Evolutionary conservation across 1,284 basidiomycete genomes (phyloP), one percentile per base, ranked within the genome.

Genomic region (Neolentinus lepideus): DNA sequence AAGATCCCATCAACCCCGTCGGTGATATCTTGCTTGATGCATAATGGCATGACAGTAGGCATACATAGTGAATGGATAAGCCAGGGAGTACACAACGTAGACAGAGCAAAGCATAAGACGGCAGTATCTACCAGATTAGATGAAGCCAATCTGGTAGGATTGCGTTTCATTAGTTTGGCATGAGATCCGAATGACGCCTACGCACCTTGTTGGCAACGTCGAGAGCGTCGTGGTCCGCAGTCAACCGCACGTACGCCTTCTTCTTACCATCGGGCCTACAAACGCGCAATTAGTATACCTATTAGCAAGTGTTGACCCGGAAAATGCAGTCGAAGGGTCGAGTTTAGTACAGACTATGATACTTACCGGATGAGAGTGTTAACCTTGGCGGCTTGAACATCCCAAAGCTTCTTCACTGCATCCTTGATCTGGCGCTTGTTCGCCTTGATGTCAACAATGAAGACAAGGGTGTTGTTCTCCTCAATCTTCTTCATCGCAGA

Each of bases 351-450:
- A n/a, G n/a, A n/a, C n/a, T n/a, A n/a, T n/a, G n/a, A n/a, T 27
- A 75, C 85, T 61, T 58, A 94, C 90, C 94, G 90, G 74, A 98
- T 98, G 68, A 99, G 84, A 53, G 97, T 99, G 86, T 98, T 98
- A 72, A 99, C 84, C 79, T 96, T 96, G 54, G 87, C 88, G 35
- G 94, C 91, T 75, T 96, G 87, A 57, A 98, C 94, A 67, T 98
- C 95, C 78, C 98, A 98, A 65, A 98, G 76, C 85, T 98, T 97
- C 88, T 98, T 98, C 65, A 99, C 92, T 9, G 96, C 96, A 65
- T 94, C 93, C 85, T 95, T 96, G 79, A 99, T 98, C 75, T 98
- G 93, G 58, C 94, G 86, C 87, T 99, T 99, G 88, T 98, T 99
- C 59, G 85, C 81, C 70, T 85, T 88, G 73, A 98, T 72, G 76